Base-by-base conservation (phyloP, 768 basidiomycete genomes). In the Agrocybe chaxingu region DNA sequence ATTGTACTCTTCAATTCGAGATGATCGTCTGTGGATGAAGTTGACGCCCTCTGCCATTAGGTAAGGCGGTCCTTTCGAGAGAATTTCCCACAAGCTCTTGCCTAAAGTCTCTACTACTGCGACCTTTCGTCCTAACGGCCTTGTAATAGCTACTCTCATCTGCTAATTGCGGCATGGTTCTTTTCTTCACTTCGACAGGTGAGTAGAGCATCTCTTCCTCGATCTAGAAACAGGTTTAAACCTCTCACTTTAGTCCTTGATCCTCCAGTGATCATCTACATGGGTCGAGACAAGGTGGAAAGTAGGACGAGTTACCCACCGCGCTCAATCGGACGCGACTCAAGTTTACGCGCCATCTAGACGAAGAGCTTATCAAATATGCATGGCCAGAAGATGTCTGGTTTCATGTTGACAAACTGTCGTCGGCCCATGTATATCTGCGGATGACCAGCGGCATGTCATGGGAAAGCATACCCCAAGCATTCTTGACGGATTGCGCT, bases 371-470 rank as follows among this genome's bases (percentile, higher is more conserved):
- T 44, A 92, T 98, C 60, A 89, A 84, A 68, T 97, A 92, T 60
- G 94, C 89, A 6, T 88, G 87, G 86, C 87, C 89, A 7, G 82
- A 87, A 66, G 90, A 92, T 53, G 70, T 92, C 47, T 92, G 90
- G 92, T 97, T 98, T 57, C 97, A 98, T 67, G 97, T 99, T 54
- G 97, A 98, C 75, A 96, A 95, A 66, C 82, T 98, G 29, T 96
- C 92, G 0, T 97, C 94, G 3, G 94, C 95, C 1, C 93, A 98
- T 66, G 95, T 98, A 36, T 98, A 98, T 66, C 74, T 98, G n/a
- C 87, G 95, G 32, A 82, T 98, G 76, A 79, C 89, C 0, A 79
- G 81, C 2, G 74, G 70, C n/a, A 87, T 95, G 77, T 66, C 74
- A 30, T 98, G 94, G 92, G 94, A 98, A 5, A 67, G 72, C n/a